Evolutionary conservation across 2,329 filamentous ascomycete genomes (phyloP).

Genomic region (Ophiostoma himal-ulmi): DNA sequence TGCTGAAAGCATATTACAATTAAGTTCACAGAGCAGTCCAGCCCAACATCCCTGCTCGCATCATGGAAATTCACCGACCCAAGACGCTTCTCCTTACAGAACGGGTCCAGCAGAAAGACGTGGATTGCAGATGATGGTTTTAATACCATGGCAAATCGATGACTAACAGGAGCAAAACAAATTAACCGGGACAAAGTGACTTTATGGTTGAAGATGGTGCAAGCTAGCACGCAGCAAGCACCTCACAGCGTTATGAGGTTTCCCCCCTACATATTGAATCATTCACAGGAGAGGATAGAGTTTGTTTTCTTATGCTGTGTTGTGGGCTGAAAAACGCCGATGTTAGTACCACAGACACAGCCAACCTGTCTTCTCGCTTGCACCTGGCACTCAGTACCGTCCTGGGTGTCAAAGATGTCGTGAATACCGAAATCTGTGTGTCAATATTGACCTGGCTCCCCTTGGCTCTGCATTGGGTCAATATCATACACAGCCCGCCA

Average conservation of each 20-base stretch:
- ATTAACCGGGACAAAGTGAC: background rate
- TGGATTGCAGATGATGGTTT: too few relatives aligned
- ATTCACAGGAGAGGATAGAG: background rate
- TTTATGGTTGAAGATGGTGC: background rate
- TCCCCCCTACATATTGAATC: background rate
- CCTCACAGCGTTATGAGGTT: background rate
- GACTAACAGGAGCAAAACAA: background rate
- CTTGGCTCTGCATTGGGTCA: background rate
- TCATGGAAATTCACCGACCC: background rate
- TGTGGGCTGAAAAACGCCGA: background rate
- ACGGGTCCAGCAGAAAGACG: background rate
- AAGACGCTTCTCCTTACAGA: background rate
- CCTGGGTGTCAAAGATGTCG: background rate
- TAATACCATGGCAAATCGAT: too few relatives aligned
- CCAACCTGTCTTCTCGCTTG: background rate
- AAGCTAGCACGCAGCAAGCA: background rate
- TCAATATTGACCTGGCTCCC: constrained; percentile 6
- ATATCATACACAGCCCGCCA: constrained; percentile 12
- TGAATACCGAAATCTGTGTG: background rate
- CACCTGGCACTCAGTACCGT: background rate
- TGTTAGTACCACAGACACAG: background rate
- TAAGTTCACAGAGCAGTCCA: background rate
- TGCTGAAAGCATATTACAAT: background rate
- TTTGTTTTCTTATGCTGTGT: background rate
- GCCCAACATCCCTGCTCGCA: background rate